Percentiles rank a stretch among this genome's conserved stretches.
Evolutionary conservation across 176 grass and related monocot species (phyloP).

Genomic region (Poa annua): DNA sequence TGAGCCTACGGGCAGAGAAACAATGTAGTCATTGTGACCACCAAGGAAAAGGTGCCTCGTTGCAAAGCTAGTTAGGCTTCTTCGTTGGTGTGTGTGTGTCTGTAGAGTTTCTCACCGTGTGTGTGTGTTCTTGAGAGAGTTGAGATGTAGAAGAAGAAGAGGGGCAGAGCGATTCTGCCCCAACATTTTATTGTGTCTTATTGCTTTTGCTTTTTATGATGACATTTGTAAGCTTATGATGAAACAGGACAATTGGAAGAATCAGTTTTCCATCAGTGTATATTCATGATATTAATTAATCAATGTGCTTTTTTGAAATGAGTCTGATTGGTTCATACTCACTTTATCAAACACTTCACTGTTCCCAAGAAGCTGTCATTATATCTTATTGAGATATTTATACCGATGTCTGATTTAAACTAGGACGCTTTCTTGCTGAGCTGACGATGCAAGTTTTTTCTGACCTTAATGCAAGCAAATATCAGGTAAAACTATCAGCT

Average conservation of each 20-base stretch:
- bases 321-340: slow-evolving; percentile 22
- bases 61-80: too few relatives aligned
- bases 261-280: background rate
- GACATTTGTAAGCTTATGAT: background rate
- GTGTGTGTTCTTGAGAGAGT: too few relatives aligned
- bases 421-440: slow-evolving; percentile 95
- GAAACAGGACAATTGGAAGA: background rate
- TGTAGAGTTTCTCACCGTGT: too few relatives aligned
- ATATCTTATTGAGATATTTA: slow-evolving; percentile 32
- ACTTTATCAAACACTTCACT: slow-evolving; percentile 1
- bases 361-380: slow-evolving; percentile 7
- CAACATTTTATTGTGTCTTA: background rate
- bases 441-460: slow-evolving; percentile 94
- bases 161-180: too few relatives aligned
- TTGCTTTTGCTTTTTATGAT: slow-evolving; percentile 22
- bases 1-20: too few relatives aligned
- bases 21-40: too few relatives aligned
- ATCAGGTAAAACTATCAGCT: slow-evolving; percentile 66
- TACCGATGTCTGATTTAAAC: slow-evolving; percentile 37
- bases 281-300: slow-evolving; percentile 18
- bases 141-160: too few relatives aligned
- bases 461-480: slow-evolving; percentile 95
- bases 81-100: too few relatives aligned
- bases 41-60: too few relatives aligned
- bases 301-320: slow-evolving; percentile 24